Evolutionary conservation across 2,329 filamentous ascomycete genomes (phyloP), one percentile per base, ranked within the genome.

Genomic region (Ustulina deusta): DNA sequence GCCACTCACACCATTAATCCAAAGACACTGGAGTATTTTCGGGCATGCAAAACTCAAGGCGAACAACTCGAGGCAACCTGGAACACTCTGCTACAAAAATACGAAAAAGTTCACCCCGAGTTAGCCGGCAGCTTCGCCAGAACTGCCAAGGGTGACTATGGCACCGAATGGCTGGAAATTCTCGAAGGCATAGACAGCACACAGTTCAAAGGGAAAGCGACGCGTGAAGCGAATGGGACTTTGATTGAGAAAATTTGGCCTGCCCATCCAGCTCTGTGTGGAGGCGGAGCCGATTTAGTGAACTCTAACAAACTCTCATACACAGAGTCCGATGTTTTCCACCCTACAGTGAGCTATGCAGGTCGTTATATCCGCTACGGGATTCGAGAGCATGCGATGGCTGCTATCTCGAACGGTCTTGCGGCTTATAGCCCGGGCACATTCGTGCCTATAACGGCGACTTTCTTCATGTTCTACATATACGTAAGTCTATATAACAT

Each of bases 391-490:
- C 87, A 89, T 73, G 87, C 87, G 63, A 90, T 90, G 88, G 82
- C 82, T 2, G 78, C 83, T 32, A 85, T 88, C 27, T 82, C 83
- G 6, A 88, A 88, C 74, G 89, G 88, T 2, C 76, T 90, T 6
- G 87, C 88, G 0, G 88, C 88, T 1, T 90, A 82, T 66, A 79
- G 80, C 65, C 84, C 81, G 38, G 83, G 82, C 29, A 87, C 86
- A 0, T 83, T 89, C 69, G 77, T 90, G 7, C 87, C 87, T 0
- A 78, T 89, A 40, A 90, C 87, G 1, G 84, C 85, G 0, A 83
- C 82, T 3, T 90, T 89, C 78, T 88, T 89, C 79, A 89, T 90
- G 85, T 89, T 89, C 76, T 89, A 89, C 71, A 77, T 85, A 55
- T 46, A 46, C 42, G 51, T 54, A 54, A 54, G 49, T 22, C 11